Conservation (phyloP, 2,329 filamentous ascomycete species). For the Daldinia sp. region DNA sequence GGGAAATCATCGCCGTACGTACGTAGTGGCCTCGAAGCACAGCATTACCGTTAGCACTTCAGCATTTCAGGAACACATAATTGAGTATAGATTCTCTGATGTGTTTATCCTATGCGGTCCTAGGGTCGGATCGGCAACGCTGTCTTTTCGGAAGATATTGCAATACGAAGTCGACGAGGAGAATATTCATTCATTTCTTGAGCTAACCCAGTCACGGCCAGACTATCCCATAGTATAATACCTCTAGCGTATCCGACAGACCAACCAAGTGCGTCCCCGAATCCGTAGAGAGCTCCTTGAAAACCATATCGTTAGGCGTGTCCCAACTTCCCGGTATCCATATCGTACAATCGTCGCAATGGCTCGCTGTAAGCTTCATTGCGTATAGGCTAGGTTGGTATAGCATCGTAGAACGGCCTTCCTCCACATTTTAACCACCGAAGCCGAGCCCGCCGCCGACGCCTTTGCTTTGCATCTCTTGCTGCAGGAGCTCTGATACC, state of each 20-base stretch:
- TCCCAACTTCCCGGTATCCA: background rate
- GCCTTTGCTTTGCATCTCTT: constrained; percentile 76
- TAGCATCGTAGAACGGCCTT: background rate
- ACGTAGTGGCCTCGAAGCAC: background rate
- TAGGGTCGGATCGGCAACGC: background rate
- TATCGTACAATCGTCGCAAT: constrained; percentile 24
- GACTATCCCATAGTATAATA: constrained; percentile 20
- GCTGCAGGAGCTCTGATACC: constrained; percentile 95
- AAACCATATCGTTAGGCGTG: background rate
- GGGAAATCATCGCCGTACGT: background rate
- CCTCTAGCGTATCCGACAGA: background rate
- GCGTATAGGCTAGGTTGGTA: background rate
- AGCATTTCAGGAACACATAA: background rate
- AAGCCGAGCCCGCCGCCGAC: constrained; percentile 60
- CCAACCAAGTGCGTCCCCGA: background rate
- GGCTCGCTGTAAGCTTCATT: background rate
- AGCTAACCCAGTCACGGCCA: constrained; percentile 8
- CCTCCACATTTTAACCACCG: constrained; percentile 45
- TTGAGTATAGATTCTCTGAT: background rate
- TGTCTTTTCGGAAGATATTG: background rate
- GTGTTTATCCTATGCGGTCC: background rate
- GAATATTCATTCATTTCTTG: constrained; percentile 27
- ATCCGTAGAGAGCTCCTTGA: background rate
- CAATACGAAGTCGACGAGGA: constrained; percentile 12
- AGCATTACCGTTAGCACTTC: background rate